Conservation (phyloP, 2,329 filamentous ascomycete genomes). For the Beauveria caledonica region DNA sequence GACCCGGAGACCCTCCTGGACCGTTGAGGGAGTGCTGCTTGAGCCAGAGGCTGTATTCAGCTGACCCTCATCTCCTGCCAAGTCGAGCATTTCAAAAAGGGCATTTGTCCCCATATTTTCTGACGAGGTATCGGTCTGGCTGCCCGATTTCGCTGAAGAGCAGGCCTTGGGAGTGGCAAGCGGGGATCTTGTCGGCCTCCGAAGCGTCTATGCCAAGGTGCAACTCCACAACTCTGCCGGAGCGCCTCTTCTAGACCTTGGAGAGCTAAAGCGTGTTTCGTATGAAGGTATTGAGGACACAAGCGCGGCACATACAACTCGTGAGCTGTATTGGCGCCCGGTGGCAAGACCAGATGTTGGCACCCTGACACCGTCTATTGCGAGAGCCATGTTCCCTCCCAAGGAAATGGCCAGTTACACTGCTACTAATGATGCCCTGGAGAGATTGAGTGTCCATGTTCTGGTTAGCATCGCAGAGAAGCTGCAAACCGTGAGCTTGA, state of each 20-base stretch:
- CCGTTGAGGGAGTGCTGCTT: background rate
- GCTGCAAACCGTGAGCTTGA: background rate
- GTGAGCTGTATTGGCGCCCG: background rate
- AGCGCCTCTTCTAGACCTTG: constrained; percentile 18
- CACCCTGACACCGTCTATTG: background rate
- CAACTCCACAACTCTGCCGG: constrained; percentile 16
- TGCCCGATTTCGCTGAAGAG: background rate
- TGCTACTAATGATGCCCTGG: background rate
- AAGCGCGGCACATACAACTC: constrained; percentile 10
- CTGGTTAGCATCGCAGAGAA: background rate
- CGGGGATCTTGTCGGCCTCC: background rate
- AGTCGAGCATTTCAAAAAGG: constrained; percentile 15
- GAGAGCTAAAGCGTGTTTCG: constrained; percentile 16
- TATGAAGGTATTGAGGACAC: constrained; percentile 16
- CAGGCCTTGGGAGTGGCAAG: background rate
- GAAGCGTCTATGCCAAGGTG: constrained; percentile 18
- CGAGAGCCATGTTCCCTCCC: background rate
- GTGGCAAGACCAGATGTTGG: background rate
- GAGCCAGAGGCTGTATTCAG: constrained; percentile 16
- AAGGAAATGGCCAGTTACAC: background rate
- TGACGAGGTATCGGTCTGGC: background rate
- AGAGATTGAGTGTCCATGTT: background rate
- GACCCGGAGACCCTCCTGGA: background rate
- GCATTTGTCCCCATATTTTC: constrained; percentile 16
- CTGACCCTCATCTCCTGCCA: constrained; percentile 19